phyloP scores from a whole-genome alignment of 148 eudicot species.

The Limonium bicolor region DNA sequence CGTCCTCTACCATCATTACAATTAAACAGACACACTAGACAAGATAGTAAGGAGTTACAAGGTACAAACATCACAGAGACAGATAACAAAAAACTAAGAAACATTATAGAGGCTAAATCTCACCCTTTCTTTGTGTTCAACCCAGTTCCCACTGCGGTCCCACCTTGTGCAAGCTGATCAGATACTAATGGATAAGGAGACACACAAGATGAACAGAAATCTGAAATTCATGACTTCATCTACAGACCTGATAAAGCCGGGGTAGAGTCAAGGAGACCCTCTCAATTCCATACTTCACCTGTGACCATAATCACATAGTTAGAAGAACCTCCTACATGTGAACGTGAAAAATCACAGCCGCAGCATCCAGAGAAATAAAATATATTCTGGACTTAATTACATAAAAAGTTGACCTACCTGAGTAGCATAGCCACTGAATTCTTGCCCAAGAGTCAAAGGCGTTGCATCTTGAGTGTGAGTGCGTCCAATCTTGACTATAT shows the following conservation, averaged over 20 bases:
- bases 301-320: conserved; percentile 14
- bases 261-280: conserved; percentile 67
- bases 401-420: conserved; percentile 49
- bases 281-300: conserved; percentile 94
- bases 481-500: conserved; percentile 92
- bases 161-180: conserved; percentile 97
- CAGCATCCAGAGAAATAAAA: too few species aligned
- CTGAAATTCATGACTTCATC: not conserved
- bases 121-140: conserved; percentile 97
- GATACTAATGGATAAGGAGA: too few species aligned
- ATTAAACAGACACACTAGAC: too few species aligned
- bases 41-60: too few species aligned
- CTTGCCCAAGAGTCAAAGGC: conserved; percentile 99
- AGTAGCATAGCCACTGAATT: conserved; percentile 88
- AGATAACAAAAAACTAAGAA: not conserved
- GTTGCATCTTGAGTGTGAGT: conserved; percentile 99
- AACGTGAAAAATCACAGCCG: too few species aligned
- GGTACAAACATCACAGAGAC: too few species aligned
- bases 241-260: conserved; percentile 77
- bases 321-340: not conserved
- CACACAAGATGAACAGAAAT: conserved; percentile 2
- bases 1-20: too few species aligned
- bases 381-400: too few species aligned
- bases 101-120: too few species aligned
- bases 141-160: conserved; percentile 98